Evolutionary conservation across 2,329 filamentous ascomycete species (phyloP).

Genomic region (Colletotrichum sublineola): DNA sequence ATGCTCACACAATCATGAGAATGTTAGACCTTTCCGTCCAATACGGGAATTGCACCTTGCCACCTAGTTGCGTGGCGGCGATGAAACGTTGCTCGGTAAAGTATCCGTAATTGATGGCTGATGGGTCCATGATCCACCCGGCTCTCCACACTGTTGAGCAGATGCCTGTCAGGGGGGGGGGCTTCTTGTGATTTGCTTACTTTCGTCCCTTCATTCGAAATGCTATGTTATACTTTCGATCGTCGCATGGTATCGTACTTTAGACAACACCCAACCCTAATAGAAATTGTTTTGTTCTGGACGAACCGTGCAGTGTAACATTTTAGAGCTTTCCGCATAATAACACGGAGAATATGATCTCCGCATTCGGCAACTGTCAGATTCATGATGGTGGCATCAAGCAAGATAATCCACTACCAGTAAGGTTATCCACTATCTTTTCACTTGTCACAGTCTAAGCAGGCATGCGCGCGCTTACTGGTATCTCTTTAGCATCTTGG

Average conservation of each 20-base stretch:
- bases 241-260: not conserved
- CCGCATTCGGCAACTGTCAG: not conserved
- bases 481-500: not conserved
- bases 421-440: too few species aligned
- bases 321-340: not conserved
- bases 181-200: not conserved
- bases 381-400: not conserved
- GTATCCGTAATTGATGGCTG: not conserved
- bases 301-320: not conserved
- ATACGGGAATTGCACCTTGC: not conserved
- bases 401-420: not conserved
- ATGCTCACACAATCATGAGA: too few species aligned
- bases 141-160: not conserved
- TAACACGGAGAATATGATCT: not conserved
- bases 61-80: not conserved
- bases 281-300: too few species aligned
- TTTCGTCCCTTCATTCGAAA: not conserved
- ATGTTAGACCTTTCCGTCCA: not conserved
- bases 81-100: not conserved
- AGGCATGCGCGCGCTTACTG: not conserved
- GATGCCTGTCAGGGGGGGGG: not conserved
- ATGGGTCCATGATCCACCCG: not conserved
- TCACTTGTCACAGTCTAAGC: not conserved
- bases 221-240: too few species aligned
- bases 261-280: not conserved